These are phyloP conservation scores for Cercophora scortea DNA, from an alignment of 495 filamentous ascomycete genomes.

Conservation along the genomic window DNA sequence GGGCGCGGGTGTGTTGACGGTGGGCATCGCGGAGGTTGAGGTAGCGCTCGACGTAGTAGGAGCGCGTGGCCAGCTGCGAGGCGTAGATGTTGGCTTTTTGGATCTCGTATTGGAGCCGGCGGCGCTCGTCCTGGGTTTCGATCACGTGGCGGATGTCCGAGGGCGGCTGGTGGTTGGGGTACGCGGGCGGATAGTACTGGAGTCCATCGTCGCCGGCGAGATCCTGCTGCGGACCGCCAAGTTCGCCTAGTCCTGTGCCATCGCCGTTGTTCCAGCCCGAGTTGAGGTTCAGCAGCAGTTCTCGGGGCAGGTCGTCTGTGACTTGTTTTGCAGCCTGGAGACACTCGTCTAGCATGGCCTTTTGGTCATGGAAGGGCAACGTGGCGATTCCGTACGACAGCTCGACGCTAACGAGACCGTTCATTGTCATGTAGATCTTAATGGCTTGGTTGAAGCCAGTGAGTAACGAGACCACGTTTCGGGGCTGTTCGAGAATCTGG, in stretches of 20 bases:
- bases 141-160: constrained; percentile 31
- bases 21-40: constrained; percentile 56
- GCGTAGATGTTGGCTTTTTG: constrained; percentile 79
- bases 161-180: constrained; percentile 20
- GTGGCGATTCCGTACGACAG: constrained; percentile 63
- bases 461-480: constrained; percentile 52
- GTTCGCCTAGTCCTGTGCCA: not conserved
- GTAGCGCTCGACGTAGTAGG: constrained; percentile 77
- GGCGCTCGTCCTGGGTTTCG: constrained; percentile 27
- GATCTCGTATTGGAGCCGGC: constrained; percentile 66
- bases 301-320: constrained; percentile 50
- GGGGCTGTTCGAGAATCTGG: constrained; percentile 56
- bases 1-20: constrained; percentile 21
- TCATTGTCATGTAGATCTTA: constrained; percentile 64
- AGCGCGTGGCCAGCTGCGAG: constrained; percentile 65
- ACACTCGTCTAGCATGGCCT: constrained; percentile 52
- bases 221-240: not conserved
- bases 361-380: constrained; percentile 65
- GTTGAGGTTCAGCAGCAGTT: constrained; percentile 46
- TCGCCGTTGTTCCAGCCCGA: constrained; percentile 5
- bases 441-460: constrained; percentile 73
- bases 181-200: constrained; percentile 30
- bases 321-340: constrained; percentile 53
- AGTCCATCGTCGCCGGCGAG: constrained; percentile 13
- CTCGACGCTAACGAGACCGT: constrained; percentile 59